phyloP scores from a whole-genome alignment of 140 eudicot species.

The Cichorium intybus region DNA sequence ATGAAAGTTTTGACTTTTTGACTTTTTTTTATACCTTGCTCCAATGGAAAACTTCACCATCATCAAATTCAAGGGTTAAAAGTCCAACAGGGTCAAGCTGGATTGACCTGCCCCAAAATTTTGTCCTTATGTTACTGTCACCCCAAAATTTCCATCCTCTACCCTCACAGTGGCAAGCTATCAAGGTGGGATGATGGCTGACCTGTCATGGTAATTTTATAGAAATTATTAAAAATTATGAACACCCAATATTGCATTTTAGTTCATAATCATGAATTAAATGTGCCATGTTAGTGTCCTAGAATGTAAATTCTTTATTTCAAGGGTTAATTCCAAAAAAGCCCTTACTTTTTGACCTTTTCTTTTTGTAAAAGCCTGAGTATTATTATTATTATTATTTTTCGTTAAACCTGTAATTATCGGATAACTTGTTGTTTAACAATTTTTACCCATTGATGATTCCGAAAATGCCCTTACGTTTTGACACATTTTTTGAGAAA shows the following conservation, averaged over 20 bases:
- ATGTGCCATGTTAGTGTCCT: background rate
- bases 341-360: too few relatives aligned
- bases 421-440: too few relatives aligned
- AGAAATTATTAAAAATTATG: background rate
- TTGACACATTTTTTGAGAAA: too few relatives aligned
- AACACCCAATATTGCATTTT: background rate
- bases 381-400: too few relatives aligned
- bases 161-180: slow-evolving; percentile 73
- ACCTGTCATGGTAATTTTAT: slow-evolving; percentile 37
- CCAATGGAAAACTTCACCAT: slow-evolving; percentile 72
- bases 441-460: too few relatives aligned
- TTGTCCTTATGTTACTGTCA: slow-evolving; percentile 55
- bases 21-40: slow-evolving; percentile 43
- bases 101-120: slow-evolving; percentile 66
- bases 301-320: background rate
- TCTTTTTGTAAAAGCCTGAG: too few relatives aligned
- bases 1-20: background rate
- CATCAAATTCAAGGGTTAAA: slow-evolving; percentile 59
- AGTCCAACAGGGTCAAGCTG: slow-evolving; percentile 67
- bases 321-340: too few relatives aligned
- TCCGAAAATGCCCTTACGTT: too few relatives aligned
- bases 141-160: slow-evolving; percentile 71
- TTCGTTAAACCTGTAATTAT: too few relatives aligned
- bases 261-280: background rate
- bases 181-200: slow-evolving; percentile 60